Evolutionary conservation across 192 early-diverging fungal species (phyloP), one percentile per base, ranked within the genome.

Genomic region (Dissophora globulifera): DNA sequence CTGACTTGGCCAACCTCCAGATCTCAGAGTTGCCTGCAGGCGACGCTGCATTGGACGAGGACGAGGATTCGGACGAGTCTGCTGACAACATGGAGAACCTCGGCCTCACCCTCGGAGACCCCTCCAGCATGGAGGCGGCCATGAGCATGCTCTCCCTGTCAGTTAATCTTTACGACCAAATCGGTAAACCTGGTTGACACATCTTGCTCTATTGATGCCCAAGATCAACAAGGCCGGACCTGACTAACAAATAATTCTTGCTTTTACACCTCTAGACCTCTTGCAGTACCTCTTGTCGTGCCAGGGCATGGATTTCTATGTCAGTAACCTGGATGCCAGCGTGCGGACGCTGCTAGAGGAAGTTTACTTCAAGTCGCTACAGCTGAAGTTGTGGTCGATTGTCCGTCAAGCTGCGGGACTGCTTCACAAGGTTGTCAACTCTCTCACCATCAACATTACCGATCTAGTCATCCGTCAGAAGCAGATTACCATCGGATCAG

Each of bases 331-430:
- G 46, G 81, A 84, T 51, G 82, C 84, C 10, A 86, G 86, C 5
- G 78, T 94, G 13, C 51, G 70, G n/a, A 79, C 82, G 12, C 60
- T 95, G 27, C 65, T 95, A 15, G 91, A 93, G 69, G 93, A 95
- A 69, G 88, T 95, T 16, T 95, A 95, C 69, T 79, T 84, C 52
- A 93, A 93, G 60, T 90, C 92, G 2, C 85, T 91, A 43, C 81
- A 86, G 51, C 72, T 89, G 26, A 86, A 89, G 51, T 81, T 87
- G 27, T 95, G 94, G 94, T 86, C 84, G 33, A 89, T 94, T 56
- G 91, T 93, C n/a, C 88, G 94, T 41, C 91, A 92, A 60, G 86
- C 90, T 7, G 91, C 93, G 25, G 92, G 93, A 19, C 55, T 93
- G 11, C 79, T 94, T 22, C 67, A 82, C 20, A 95, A 95, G 70